phyloP scores from a whole-genome alignment of 345 rosid species.

The Kernera saxatilis region DNA sequence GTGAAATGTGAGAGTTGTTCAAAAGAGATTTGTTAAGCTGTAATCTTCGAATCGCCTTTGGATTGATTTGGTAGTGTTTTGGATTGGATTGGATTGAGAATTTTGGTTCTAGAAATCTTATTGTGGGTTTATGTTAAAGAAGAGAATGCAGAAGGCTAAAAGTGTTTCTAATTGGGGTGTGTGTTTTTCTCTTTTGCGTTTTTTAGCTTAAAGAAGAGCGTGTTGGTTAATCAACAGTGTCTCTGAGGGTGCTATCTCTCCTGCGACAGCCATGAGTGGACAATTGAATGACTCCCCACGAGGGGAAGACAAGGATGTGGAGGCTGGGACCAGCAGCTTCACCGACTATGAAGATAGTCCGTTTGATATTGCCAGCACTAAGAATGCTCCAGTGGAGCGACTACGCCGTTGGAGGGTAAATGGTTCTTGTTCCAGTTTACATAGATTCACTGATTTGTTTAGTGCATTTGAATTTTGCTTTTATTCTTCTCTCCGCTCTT shows the following conservation, averaged over 20 bases:
- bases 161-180: constrained; percentile 12
- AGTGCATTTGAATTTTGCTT: background rate
- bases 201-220: constrained; percentile 8
- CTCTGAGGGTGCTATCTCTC: constrained; percentile 49
- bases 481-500: background rate
- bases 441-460: background rate
- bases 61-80: background rate
- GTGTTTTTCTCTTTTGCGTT: background rate
- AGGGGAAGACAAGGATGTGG: constrained; percentile 39
- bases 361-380: constrained; percentile 62
- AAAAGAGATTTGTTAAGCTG: background rate
- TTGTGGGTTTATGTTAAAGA: background rate
- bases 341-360: constrained; percentile 39
- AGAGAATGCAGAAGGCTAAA: background rate
- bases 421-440: background rate
- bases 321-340: constrained; percentile 38
- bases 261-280: constrained; percentile 50
- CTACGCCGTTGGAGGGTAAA: constrained; percentile 88
- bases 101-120: background rate
- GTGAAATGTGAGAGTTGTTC: constrained; percentile 12
- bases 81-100: background rate
- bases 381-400: constrained; percentile 59
- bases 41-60: background rate
- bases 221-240: background rate
- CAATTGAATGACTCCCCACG: constrained; percentile 34